Conservation (phyloP, 179 eudicot genomes). For the Actinidia arguta region DNA sequence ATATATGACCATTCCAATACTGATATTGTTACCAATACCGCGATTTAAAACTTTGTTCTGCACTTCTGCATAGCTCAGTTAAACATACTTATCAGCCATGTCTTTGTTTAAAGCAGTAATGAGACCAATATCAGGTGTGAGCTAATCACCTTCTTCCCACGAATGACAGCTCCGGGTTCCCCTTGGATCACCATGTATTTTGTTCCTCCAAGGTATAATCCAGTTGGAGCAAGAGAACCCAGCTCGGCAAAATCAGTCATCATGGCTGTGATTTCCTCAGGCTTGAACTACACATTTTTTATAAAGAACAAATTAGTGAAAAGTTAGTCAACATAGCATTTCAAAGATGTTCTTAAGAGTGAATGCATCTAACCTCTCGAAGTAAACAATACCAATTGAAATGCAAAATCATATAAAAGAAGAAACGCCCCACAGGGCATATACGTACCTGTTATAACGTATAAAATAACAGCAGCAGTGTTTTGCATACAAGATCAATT, state of each 20-base stretch:
- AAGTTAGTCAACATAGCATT: constrained; percentile 5
- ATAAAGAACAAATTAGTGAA: neutral
- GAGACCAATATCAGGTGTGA: neutral
- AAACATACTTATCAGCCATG: neutral
- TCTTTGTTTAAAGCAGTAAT: neutral
- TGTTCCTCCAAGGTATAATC: constrained; percentile 72
- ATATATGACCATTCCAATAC: too few relatives aligned
- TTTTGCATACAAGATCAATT: neutral
- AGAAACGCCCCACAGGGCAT: neutral
- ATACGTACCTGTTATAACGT: too few relatives aligned
- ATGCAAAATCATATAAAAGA: neutral
- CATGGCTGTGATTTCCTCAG: constrained; percentile 63
- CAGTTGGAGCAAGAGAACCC: constrained; percentile 84
- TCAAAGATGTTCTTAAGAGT: neutral
- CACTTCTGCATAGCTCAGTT: neutral
- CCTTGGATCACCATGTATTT: constrained; percentile 96
- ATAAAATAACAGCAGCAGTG: too few relatives aligned
- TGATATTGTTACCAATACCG: too few relatives aligned
- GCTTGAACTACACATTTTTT: constrained; percentile 46
- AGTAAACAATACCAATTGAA: neutral
- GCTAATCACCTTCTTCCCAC: constrained; percentile 82
- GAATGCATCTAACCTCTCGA: too few relatives aligned
- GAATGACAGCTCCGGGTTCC: constrained; percentile 85
- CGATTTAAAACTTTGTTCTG: too few relatives aligned
- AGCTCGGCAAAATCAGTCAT: constrained; percentile 73